phyloP scores from a whole-genome alignment of 176 grass and related monocot species.

The Areca catechu region DNA sequence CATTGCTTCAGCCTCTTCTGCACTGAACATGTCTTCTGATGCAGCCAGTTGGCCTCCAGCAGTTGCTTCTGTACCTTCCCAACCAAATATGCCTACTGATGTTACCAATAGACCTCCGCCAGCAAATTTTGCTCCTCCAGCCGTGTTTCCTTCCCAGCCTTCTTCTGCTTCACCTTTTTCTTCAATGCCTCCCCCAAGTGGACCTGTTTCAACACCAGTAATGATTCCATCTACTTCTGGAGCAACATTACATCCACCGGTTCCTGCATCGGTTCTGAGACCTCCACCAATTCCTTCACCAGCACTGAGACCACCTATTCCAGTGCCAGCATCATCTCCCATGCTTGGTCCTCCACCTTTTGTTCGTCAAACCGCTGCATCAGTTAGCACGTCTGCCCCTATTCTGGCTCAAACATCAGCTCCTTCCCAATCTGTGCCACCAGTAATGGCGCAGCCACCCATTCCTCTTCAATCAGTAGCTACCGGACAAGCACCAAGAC shows the following conservation, averaged over 20 bases:
- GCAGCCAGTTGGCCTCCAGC: constrained; percentile 1
- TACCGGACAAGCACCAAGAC: constrained; percentile 18
- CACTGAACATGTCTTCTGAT: not conserved
- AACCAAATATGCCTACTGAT: constrained; percentile 26
- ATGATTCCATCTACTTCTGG: constrained; percentile 28
- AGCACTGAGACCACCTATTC: constrained; percentile 11
- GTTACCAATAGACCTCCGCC: constrained; percentile 21
- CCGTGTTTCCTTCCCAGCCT: constrained; percentile 30
- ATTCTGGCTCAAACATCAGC: not conserved
- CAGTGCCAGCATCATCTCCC: not conserved
- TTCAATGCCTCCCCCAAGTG: constrained; percentile 22
- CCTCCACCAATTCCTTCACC: constrained; percentile 9
- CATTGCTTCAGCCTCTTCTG: constrained; percentile 23
- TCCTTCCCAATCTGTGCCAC: constrained; percentile 4
- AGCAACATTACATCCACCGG: constrained; percentile 7
- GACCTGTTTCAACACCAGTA: constrained; percentile 16
- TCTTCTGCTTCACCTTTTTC: constrained; percentile 18
- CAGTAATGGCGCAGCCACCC: constrained; percentile 5
- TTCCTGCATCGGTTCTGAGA: constrained; percentile 17
- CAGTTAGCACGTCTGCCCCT: not conserved
- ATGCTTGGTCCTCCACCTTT: not conserved
- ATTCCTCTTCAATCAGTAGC: not conserved
- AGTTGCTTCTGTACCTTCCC: constrained; percentile 14
- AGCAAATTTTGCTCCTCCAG: constrained; percentile 27
- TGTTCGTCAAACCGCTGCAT: not conserved